Conservation (phyloP, 345 rosid species). For the Gossypium turneri region DNA sequence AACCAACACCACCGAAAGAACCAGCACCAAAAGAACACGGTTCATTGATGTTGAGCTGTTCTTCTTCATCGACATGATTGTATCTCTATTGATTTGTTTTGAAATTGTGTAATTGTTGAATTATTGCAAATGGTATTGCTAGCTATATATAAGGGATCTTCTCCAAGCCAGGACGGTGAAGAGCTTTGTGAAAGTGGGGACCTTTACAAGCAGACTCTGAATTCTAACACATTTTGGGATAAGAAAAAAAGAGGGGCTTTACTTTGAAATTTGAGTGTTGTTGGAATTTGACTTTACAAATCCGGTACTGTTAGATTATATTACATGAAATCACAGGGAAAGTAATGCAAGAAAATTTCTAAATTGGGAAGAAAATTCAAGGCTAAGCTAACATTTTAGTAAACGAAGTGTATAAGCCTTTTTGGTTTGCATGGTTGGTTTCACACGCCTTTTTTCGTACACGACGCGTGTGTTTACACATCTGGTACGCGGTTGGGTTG, state of each 20-base stretch:
- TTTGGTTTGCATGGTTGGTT: conserved; percentile 17
- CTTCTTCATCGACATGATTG: conserved; percentile 1
- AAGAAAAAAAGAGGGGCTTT: neutral
- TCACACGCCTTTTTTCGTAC: conserved; percentile 17
- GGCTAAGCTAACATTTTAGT: neutral
- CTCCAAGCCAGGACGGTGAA: conserved; percentile 23
- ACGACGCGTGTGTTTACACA: conserved; percentile 15
- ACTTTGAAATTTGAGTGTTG: conserved; percentile 16
- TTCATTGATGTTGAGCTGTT: conserved; percentile 13
- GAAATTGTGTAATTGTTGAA: neutral
- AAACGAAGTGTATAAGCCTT: neutral
- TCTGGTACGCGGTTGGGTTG: conserved; percentile 13
- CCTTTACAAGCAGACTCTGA: neutral
- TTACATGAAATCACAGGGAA: neutral
- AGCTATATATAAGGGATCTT: conserved; percentile 10
- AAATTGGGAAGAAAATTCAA: neutral
- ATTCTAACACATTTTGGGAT: neutral
- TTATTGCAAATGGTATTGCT: neutral
- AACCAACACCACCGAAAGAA: conserved; percentile 26
- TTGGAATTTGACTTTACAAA: conserved; percentile 23
- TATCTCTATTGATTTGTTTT: neutral
- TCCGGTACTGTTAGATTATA: neutral
- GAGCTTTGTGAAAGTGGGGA: conserved; percentile 17
- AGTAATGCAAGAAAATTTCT: neutral
- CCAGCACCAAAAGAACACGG: conserved; percentile 14